Evolutionary conservation across 352 stramenopile genomes (phyloP), one percentile per base, ranked within the genome.

Genomic region (Phytopythium aichiense): DNA sequence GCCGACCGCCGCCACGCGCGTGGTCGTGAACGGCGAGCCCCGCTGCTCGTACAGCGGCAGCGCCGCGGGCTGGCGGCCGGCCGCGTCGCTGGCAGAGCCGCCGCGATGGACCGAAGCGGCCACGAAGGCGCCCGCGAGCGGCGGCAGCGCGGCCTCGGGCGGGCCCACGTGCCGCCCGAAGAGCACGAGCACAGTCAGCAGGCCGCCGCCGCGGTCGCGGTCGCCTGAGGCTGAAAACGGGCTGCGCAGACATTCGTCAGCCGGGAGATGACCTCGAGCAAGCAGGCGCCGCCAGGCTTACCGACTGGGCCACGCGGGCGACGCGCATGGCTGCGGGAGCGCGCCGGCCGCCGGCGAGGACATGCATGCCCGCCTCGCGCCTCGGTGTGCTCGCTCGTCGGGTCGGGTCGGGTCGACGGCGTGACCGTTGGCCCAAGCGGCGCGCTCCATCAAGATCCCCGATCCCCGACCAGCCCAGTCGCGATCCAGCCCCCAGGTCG

Each of bases 11-110:
- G 79, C 68, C 45, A 92, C 76, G 46, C 85, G 81, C 8, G 76
- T 91, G 8, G 74, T 76, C 2, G 79, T 72, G 56, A 91, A 94
- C 28, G 82, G 77, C n/a, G 77, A 87, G 61, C 72, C 85, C 16
- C 46, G 63, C 42, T 74, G 67, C 7, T 77, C 67, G 64, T 90
- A 92, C 23, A 76, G 62, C 4, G 23, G 33, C 22, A 28, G n/a
- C 22, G 42, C 57, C n/a, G 48, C 11, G 22, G 28, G 66, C 60
- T 23, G 54, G 28, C 28, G 20, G 4, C 63, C 57, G 37, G 72
- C 61, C 48, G 28, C 23, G n/a, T 15, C 54, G 65, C 50, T 58
- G 54, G 13, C 60, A 35, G 37, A 59, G 22, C 30, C 56, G 11
- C 35, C 51, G n/a, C 64, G 59, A 51, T 66, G 73, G 50, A 82